Percentiles rank a stretch among this genome's conserved stretches.
phyloP scores from a whole-genome alignment of 179 eudicot genomes.

The Pouteria campechiana region DNA sequence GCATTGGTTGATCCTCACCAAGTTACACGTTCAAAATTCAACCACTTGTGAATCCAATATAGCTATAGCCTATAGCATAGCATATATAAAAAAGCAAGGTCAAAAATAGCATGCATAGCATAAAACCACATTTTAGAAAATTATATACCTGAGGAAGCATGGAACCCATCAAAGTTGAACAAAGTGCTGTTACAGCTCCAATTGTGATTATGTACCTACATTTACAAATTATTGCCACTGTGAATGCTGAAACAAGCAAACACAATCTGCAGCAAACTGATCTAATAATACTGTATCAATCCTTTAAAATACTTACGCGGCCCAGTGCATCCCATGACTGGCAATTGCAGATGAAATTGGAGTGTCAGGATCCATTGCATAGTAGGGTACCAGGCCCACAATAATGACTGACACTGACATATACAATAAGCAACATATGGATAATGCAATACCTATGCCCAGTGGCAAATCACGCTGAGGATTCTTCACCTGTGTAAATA shows the following conservation, averaged over 20 bases:
- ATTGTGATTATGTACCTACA: constrained; percentile 67
- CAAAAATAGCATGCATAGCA: too few species aligned
- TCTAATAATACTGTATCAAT: neutral
- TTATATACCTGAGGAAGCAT: constrained; percentile 77
- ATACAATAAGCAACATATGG: constrained; percentile 72
- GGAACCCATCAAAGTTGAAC: constrained; percentile 94
- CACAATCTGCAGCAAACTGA: constrained; percentile 7
- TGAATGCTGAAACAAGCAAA: too few species aligned
- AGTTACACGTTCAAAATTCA: too few species aligned
- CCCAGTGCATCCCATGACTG: constrained; percentile 81
- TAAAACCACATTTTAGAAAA: too few species aligned
- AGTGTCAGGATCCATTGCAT: constrained; percentile 89
- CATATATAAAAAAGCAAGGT: too few species aligned
- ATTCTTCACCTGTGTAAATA: constrained; percentile 57
- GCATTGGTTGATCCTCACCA: too few species aligned
- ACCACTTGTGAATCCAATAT: too few species aligned
- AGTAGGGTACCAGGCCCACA: constrained; percentile 91
- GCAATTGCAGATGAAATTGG: constrained; percentile 95
- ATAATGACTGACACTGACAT: constrained; percentile 85
- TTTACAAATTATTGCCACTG: neutral
- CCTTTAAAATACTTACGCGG: constrained; percentile 59
- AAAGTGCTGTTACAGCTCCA: constrained; percentile 86
- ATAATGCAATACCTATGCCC: constrained; percentile 75
- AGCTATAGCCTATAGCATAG: too few species aligned
- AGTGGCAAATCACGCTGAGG: constrained; percentile 87